phyloP scores from a whole-genome alignment of 768 basidiomycete species.

The Naganishia vaughanmartiniae region DNA sequence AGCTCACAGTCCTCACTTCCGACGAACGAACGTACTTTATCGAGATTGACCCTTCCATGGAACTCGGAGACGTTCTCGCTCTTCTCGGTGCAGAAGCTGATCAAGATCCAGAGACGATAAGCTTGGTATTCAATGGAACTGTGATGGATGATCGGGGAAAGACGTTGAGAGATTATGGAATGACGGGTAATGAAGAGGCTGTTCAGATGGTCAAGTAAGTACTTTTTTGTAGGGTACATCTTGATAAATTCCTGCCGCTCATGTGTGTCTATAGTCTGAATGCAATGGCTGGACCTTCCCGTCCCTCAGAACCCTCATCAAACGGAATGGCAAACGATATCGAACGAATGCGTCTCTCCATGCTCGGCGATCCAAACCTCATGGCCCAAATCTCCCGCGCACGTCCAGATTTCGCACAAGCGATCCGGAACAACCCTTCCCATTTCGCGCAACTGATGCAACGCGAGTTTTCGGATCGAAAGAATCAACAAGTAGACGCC shows the following conservation, averaged over 20 bases:
- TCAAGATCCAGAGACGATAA: conserved; percentile 33
- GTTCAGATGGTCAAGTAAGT: conserved; percentile 45
- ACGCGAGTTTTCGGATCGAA: conserved; percentile 37
- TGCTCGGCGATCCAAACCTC: conserved; percentile 76
- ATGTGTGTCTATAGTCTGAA: not conserved
- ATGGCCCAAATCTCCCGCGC: conserved; percentile 62
- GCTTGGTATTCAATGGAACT: conserved; percentile 40
- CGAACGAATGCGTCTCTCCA: conserved; percentile 84
- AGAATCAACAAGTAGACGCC: conserved; percentile 56
- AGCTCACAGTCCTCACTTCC: conserved; percentile 53
- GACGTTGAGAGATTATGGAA: conserved; percentile 42
- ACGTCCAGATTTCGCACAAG: conserved; percentile 76
- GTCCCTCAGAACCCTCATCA: not conserved
- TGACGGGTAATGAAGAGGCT: conserved; percentile 40
- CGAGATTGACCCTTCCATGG: conserved; percentile 87
- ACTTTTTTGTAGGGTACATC: not conserved
- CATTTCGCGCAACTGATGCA: conserved; percentile 69
- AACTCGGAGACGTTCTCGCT: conserved; percentile 87
- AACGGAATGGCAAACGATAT: conserved; percentile 66
- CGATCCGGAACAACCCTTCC: conserved; percentile 65
- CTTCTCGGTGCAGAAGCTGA: conserved; percentile 83
- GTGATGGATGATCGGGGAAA: conserved; percentile 37
- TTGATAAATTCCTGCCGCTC: not conserved
- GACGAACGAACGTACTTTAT: conserved; percentile 55
- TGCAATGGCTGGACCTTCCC: conserved; percentile 9